phyloP scores from a whole-genome alignment of 2,329 filamentous ascomycete genomes.

The Clonostachys sp. region DNA sequence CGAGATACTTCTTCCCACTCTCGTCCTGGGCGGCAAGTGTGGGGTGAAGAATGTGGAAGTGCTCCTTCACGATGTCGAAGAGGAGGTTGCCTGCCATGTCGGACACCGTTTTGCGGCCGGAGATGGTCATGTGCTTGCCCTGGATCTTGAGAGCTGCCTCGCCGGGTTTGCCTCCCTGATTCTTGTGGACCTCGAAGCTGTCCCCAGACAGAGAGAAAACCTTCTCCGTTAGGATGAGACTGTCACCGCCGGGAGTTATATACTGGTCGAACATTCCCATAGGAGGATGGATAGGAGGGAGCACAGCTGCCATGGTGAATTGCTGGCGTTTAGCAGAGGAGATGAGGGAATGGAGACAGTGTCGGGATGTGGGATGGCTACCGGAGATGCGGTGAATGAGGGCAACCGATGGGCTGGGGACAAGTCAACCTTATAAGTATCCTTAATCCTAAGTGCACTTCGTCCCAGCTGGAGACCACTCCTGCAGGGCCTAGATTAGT shows the following conservation, averaged over 20 bases:
- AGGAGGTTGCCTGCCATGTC: slow-evolving; percentile 49
- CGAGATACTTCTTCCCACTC: slow-evolving; percentile 39
- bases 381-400: too few relatives aligned
- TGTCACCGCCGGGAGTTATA: slow-evolving; percentile 32
- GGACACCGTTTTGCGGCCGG: slow-evolving; percentile 48
- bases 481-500: too few relatives aligned
- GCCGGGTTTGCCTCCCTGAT: slow-evolving; percentile 41
- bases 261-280: slow-evolving; percentile 33
- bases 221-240: slow-evolving; percentile 56
- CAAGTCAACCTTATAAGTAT: too few relatives aligned
- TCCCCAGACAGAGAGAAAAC: slow-evolving; percentile 58
- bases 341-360: too few relatives aligned
- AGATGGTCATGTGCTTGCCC: slow-evolving; percentile 47
- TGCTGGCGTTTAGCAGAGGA: too few relatives aligned
- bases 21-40: slow-evolving; percentile 46
- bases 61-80: slow-evolving; percentile 54
- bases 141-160: slow-evolving; percentile 50
- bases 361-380: too few relatives aligned
- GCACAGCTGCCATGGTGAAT: slow-evolving; percentile 6
- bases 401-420: too few relatives aligned
- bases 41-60: slow-evolving; percentile 36
- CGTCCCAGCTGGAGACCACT: too few relatives aligned
- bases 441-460: too few relatives aligned
- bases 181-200: slow-evolving; percentile 49
- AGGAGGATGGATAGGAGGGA: slow-evolving; percentile 19